These are phyloP conservation scores for Moricandia moricandioides DNA, from an alignment of 345 rosid genomes.

Conservation along the genomic window DNA sequence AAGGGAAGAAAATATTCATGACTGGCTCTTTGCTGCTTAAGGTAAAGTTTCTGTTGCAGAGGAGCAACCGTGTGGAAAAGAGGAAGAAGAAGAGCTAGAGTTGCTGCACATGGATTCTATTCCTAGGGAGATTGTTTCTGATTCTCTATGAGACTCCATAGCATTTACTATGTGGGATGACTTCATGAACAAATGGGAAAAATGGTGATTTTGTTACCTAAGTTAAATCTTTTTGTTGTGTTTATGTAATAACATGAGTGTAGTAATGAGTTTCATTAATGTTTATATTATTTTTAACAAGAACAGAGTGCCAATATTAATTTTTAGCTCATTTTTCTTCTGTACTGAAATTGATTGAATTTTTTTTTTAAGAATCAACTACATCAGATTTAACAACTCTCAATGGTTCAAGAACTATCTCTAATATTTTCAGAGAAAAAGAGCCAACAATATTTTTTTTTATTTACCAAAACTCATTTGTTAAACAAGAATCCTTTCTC, in stretches of 20 bases:
- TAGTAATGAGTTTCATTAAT: slow-evolving; percentile 6
- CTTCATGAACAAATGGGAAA: slow-evolving; percentile 67
- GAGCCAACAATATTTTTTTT: slow-evolving; percentile 28
- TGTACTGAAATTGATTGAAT: slow-evolving; percentile 17
- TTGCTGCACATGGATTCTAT: slow-evolving; percentile 49
- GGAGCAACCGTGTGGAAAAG: slow-evolving; percentile 44
- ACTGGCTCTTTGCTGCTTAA: slow-evolving; percentile 55
- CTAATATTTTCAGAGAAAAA: slow-evolving; percentile 18
- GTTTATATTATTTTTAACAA: slow-evolving; percentile 6
- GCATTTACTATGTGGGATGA: slow-evolving; percentile 75
- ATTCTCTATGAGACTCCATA: slow-evolving; percentile 50
- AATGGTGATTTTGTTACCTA: slow-evolving; percentile 40
- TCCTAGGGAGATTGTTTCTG: slow-evolving; percentile 50
- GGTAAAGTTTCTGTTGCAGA: slow-evolving; percentile 33
- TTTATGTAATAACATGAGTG: slow-evolving; percentile 16
- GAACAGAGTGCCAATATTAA: background rate
- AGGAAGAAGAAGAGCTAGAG: slow-evolving; percentile 52
- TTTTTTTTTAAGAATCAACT: slow-evolving; percentile 14
- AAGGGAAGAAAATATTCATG: slow-evolving; percentile 54
- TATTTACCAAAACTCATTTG: slow-evolving; percentile 45
- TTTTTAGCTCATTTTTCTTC: background rate
- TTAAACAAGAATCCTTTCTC: slow-evolving; percentile 58
- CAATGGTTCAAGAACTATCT: slow-evolving; percentile 17
- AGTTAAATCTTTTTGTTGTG: background rate
- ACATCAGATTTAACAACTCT: slow-evolving; percentile 18